Evolutionary conservation across 1,139 yeast species (phyloP), one percentile per base, ranked within the genome.

Genomic region (Suhomyces coccinellae): DNA sequence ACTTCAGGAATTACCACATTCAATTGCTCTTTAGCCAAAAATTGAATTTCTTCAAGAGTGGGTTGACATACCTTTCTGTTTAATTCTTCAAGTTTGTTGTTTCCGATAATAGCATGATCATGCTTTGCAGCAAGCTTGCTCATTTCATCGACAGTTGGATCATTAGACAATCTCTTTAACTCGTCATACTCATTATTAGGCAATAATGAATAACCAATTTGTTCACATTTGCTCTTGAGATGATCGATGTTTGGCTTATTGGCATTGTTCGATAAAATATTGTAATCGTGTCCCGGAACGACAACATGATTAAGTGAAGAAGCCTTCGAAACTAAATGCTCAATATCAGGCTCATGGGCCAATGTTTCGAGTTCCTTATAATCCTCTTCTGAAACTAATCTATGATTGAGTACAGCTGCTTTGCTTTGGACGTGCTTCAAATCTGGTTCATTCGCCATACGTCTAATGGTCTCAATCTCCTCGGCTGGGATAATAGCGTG

Each of bases 331-430:
- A 45, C 45, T 6, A 71, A 34, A 40, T 58, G 66, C 4, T 65
- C 69, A 20, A 62, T 51, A 8, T 61, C 52, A 36, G 73, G 72
- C 11, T 62, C 61, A 41, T 60, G 52, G 8, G 59, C 60, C 28
- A 50, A 44, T 3, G 41, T 39, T 29, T 44, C 47, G 41, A 66
- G 52, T 30, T 46, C 41, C 0, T 48, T 33, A 33, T 39, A 41
- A 9, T 45, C 44, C 11, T 51, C 45, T n/a, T n/a, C 20, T 10
- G 43, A 30, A 3, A 51, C 9, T 10, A 48, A 20, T 8, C 31
- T 36, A 34, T 61, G 54, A 2, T 63, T 63, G 28, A 54, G 55
- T 4, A 53, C 48, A 11, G 48, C 34, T 1, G 67, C 50, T 50
- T 67, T 68, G 3, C 58, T 51, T 14, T 47, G 44, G n/a, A 77